Evolutionary conservation across 2,329 filamentous ascomycete species (phyloP), one percentile per base, ranked within the genome.

Genomic region (Nectriaceae sp.): DNA sequence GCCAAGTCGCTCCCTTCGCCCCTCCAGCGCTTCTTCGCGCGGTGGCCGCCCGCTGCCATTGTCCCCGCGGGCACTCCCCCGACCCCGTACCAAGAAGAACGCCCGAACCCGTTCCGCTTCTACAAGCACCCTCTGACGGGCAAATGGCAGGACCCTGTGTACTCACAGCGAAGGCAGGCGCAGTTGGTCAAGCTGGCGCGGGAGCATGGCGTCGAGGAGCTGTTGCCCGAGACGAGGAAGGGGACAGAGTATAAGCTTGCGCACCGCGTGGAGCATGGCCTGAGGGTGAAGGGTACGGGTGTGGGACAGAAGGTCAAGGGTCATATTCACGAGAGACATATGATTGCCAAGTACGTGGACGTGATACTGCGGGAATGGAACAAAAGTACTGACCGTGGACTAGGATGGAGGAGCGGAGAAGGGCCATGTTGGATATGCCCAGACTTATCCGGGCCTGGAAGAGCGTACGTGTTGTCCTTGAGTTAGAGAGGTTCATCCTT

Each of bases 341-440:
- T 97, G 75, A 86, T 89, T 73, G 78, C 81, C 53, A 84, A 86
- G 78, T 84, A 83, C 55, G 83, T 77, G 13, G 40, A 39, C 47
- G 35, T 21, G 21, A 41, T 15, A 19, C 11, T 24, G n/a, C 18
- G 33, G 21, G 10, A 24, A 24, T 35, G 46, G 16, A 41, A 19
- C 8, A n/a, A 41, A 33, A 40, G 47, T 35, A 43, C 61, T 63
- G 45, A 63, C 54, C 13, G 13, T 26, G 26, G 5, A 47, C 52
- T 65, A 88, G 87, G 71, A 82, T 97, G 80, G 90, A 96, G 70
- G 84, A 89, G 75, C 85, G 91, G 74, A 88, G 88, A 79, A 82
- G 89, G 71, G 94, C 94, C 50, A 97, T 97, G 90, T 71, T 95
- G 75, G 85, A 87, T 51, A 99, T 99, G 94, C 91, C 93, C 55